Conservation (phyloP, 2,329 filamentous ascomycete genomes). For the Ceratocystis albifundus region DNA sequence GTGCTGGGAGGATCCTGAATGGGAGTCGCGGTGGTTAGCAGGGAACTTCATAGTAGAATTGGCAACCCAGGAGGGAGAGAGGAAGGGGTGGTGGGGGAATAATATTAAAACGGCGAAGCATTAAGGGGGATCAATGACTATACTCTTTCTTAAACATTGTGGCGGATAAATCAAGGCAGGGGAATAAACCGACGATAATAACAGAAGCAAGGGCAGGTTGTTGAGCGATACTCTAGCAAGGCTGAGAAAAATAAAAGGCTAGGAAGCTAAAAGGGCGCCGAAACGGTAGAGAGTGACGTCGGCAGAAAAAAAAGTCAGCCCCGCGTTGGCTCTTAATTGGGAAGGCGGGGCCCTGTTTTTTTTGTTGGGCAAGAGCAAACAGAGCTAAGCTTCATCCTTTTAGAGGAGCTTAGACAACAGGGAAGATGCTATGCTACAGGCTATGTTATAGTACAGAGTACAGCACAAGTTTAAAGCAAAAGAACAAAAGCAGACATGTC, state of each 20-base stretch:
- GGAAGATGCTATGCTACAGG: not conserved
- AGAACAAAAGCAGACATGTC: not conserved
- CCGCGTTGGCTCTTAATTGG: slow-evolving; percentile 19
- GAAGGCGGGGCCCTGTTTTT: slow-evolving; percentile 20
- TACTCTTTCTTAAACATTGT: slow-evolving; percentile 93
- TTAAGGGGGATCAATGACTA: slow-evolving; percentile 27
- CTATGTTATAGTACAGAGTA: not conserved
- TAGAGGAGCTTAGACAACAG: not conserved
- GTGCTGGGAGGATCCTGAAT: slow-evolving; percentile 57
- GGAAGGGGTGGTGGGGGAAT: no score
- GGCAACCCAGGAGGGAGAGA: not conserved
- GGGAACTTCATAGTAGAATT: not conserved
- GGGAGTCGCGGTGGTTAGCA: not conserved
- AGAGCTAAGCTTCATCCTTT: slow-evolving; percentile 5
- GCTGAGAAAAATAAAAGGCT: not conserved
- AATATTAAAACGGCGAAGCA: slow-evolving; percentile 12
- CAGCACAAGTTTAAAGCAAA: not conserved
- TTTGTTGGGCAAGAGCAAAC: not conserved
- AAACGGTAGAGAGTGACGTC: slow-evolving; percentile 15
- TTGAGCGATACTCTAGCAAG: not conserved
- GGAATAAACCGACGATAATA: not conserved
- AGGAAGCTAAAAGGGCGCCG: not conserved
- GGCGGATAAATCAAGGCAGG: slow-evolving; percentile 24
- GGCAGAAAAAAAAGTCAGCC: slow-evolving; percentile 21
- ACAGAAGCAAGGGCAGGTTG: not conserved